Conservation (phyloP, 78 protist genomes). For the Anaeramoeba ignava region DNA sequence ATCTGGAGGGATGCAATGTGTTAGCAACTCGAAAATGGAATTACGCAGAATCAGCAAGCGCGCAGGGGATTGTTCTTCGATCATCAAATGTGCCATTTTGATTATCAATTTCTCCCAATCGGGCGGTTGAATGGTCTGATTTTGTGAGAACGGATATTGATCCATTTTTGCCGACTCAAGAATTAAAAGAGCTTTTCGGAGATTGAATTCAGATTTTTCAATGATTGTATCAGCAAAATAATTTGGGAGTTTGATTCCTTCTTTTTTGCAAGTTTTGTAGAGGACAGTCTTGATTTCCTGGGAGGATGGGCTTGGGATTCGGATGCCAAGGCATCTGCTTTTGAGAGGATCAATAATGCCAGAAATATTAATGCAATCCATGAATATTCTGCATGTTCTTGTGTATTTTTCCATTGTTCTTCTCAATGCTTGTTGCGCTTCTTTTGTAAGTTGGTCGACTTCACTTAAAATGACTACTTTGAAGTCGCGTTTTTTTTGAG, state of each 20-base stretch:
- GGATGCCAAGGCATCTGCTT: slow-evolving; percentile 75
- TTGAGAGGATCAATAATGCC: slow-evolving; percentile 78
- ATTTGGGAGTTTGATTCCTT: neutral
- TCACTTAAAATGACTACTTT: slow-evolving; percentile 79
- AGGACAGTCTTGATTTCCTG: too few species aligned
- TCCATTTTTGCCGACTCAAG: too few species aligned
- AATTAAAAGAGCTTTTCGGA: slow-evolving; percentile 69
- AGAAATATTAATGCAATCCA: slow-evolving; percentile 41
- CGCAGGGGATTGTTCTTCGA: slow-evolving; percentile 67
- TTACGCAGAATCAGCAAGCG: slow-evolving; percentile 50
- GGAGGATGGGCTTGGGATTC: slow-evolving; percentile 73
- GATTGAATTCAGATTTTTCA: slow-evolving; percentile 45
- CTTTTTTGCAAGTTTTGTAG: too few species aligned
- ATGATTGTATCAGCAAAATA: slow-evolving; percentile 32
- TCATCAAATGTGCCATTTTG: slow-evolving; percentile 37
- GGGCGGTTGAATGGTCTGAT: too few species aligned
- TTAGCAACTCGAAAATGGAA: slow-evolving; percentile 72
- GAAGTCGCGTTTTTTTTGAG: too few species aligned
- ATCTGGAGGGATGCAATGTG: slow-evolving; percentile 85
- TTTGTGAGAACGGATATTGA: too few species aligned
- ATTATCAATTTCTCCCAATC: slow-evolving; percentile 74
- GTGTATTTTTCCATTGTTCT: slow-evolving; percentile 93
- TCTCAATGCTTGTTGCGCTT: slow-evolving; percentile 93
- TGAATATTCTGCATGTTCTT: slow-evolving; percentile 39
- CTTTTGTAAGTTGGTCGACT: slow-evolving; percentile 64